phyloP scores from a whole-genome alignment of 106 monocot genomes.

The Iris macrosiphon region DNA sequence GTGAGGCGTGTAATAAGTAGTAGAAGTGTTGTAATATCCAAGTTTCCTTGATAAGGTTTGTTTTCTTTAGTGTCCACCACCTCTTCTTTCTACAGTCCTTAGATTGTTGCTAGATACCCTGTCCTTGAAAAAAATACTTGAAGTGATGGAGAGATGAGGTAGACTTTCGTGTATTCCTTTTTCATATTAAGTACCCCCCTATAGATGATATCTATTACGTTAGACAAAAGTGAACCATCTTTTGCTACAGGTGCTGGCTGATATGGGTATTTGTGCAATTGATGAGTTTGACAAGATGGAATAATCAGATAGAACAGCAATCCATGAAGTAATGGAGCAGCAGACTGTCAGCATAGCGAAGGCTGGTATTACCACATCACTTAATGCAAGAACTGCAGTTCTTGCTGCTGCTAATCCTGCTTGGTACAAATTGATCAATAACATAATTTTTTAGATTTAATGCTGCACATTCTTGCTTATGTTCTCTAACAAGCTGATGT shows the following conservation, averaged over 20 bases:
- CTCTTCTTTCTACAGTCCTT: too few species aligned
- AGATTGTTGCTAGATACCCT: too few species aligned
- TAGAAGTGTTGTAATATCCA: too few species aligned
- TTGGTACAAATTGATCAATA: slow-evolving; percentile 37
- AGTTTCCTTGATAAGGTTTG: too few species aligned
- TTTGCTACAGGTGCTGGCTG: slow-evolving; percentile 84
- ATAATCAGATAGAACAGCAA: slow-evolving; percentile 90
- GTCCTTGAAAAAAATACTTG: too few species aligned
- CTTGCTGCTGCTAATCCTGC: slow-evolving; percentile 99
- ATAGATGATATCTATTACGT: too few species aligned
- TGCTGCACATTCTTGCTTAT: background rate
- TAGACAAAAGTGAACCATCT: too few species aligned
- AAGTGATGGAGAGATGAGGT: too few species aligned
- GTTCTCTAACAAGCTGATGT: background rate
- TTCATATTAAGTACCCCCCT: too few species aligned
- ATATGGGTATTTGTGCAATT: slow-evolving; percentile 99
- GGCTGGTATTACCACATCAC: slow-evolving; percentile 94
- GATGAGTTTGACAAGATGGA: slow-evolving; percentile 99
- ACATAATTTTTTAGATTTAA: background rate
- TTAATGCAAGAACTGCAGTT: slow-evolving; percentile 96
- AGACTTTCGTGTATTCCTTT: too few species aligned
- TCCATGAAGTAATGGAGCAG: slow-evolving; percentile 99
- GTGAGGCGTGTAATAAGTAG: too few species aligned
- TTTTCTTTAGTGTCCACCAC: too few species aligned
- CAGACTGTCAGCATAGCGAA: slow-evolving; percentile 99